These are phyloP conservation scores for Phaeosphaeriaceae sp. DNA, from an alignment of 2,329 filamentous ascomycete species.

Conservation along the genomic window DNA sequence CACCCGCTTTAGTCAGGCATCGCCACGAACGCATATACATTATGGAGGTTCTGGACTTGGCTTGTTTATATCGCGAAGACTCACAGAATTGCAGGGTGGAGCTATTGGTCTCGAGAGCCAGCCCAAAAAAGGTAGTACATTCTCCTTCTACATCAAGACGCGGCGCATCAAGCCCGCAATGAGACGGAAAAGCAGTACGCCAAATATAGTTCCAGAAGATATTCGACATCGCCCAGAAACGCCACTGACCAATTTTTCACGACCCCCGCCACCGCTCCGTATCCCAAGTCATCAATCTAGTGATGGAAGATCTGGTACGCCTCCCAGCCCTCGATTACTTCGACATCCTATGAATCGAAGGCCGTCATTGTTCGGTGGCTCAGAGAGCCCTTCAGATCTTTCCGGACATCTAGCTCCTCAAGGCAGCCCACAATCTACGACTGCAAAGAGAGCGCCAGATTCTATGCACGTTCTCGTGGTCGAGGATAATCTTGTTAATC, in stretches of 20 bases:
- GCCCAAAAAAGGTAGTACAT: constrained; percentile 35
- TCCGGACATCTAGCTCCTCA: constrained; percentile 12
- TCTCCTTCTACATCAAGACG: constrained; percentile 43
- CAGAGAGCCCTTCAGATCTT: constrained; percentile 4
- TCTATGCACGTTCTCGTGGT: constrained; percentile 40
- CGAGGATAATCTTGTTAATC: constrained; percentile 52
- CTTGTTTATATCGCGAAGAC: constrained; percentile 40
- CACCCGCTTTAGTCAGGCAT: constrained; percentile 40
- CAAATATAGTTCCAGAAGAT: constrained; percentile 27
- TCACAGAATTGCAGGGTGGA: constrained; percentile 44
- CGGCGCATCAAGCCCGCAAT: constrained; percentile 17
- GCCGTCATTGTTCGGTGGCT: background rate
- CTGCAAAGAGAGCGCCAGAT: constrained; percentile 3
- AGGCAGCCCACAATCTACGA: constrained; percentile 11
- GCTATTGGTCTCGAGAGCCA: constrained; percentile 36
- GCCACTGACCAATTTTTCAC: constrained; percentile 7
- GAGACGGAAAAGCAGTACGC: constrained; percentile 22
- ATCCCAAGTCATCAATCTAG: background rate
- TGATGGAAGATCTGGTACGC: background rate
- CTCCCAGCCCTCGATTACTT: background rate
- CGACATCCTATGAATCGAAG: constrained; percentile 1
- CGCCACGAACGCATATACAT: constrained; percentile 41
- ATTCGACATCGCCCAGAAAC: constrained; percentile 22
- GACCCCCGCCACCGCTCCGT: constrained; percentile 7
- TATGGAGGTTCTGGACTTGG: constrained; percentile 51